Evolutionary conservation across 2,329 filamentous ascomycete species (phyloP), one percentile per base, ranked within the genome.

Genomic region (Teratosphaeria gauchensis): DNA sequence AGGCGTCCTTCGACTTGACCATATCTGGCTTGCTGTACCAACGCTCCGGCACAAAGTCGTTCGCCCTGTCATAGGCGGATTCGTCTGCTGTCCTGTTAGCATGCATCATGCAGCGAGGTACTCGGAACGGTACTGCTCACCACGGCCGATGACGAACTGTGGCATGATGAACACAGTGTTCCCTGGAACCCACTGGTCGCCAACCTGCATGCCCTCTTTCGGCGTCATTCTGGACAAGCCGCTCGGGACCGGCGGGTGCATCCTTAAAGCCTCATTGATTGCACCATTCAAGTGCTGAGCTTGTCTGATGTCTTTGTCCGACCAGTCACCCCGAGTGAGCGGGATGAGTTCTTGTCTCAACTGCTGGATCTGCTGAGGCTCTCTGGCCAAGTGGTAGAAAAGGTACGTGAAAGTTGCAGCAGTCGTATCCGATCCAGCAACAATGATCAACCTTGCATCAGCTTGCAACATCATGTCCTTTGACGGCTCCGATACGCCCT

Each of bases 401-500:
- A 78, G 62, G 55, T 70, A 69, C 0, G 74, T 71, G 14, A 79
- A 65, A 0, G 75, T 72, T 0, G 72, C 69, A 4, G 75, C 70
- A 0, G 75, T 77, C 2, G 77, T 79, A 60, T 79, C 77, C 38
- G 72, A 75, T 4, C 74, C 60, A 42, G 74, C 74, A n/a, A 75
- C 68, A 31, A 76, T 73, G 54, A 75, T 68, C 33, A 71, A 56
- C 14, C 67, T 61, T 24, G 66, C 63, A 57, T 71, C 69, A 4
- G 65, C 68, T 52, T 67, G 67, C 56, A 71, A 54, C 65, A 68
- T 64, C 2, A 63, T 53, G 35, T 71, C 69, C n/a, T 61, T 56
- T 54, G 69, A 65, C 31, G 68, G 68, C 24, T 66, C 58, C 1
- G 65, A 58, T 4, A 69, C 60, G 42, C 65, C 65, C 51, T 66